phyloP scores from a whole-genome alignment of 1,139 yeast genomes.

The Taiozyma onychis region DNA sequence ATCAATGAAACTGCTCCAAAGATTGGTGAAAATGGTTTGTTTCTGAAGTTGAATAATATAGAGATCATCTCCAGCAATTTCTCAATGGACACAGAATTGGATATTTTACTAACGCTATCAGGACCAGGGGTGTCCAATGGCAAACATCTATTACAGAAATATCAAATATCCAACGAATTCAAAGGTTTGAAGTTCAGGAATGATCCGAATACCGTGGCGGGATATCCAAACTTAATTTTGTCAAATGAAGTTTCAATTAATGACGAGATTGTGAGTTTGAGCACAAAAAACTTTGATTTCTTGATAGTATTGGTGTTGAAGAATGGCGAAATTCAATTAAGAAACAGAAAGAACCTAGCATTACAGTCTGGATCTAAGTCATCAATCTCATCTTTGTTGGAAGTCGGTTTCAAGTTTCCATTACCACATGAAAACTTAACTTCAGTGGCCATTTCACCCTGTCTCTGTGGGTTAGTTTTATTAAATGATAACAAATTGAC shows the following conservation, averaged over 20 bases:
- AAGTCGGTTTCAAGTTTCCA: slow-evolving; percentile 53
- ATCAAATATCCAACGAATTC: slow-evolving; percentile 19
- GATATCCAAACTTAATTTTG: slow-evolving; percentile 15
- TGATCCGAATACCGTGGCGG: slow-evolving; percentile 15
- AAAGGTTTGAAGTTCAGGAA: slow-evolving; percentile 16
- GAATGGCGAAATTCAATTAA: slow-evolving; percentile 39
- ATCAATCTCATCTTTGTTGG: slow-evolving; percentile 42
- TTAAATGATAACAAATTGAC: slow-evolving; percentile 22
- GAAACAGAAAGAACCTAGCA: slow-evolving; percentile 33
- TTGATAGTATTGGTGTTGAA: slow-evolving; percentile 29
- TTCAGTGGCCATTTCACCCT: slow-evolving; percentile 50
- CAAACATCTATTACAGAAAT: slow-evolving; percentile 17
- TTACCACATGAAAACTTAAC: slow-evolving; percentile 30
- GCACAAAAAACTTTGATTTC: slow-evolving; percentile 24
- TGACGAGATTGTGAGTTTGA: slow-evolving; percentile 16
- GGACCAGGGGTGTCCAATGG: slow-evolving; percentile 17
- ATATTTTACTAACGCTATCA: slow-evolving; percentile 26
- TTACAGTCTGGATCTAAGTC: slow-evolving; percentile 10
- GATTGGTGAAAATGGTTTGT: slow-evolving; percentile 15
- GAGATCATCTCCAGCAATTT: slow-evolving; percentile 41
- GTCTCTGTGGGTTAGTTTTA: slow-evolving; percentile 43
- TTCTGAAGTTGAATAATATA: slow-evolving; percentile 25
- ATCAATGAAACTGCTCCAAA: slow-evolving; percentile 14
- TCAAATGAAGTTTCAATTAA: slow-evolving; percentile 11
- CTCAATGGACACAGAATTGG: slow-evolving; percentile 26